These are phyloP conservation scores for Mycena indigotica DNA, from an alignment of 768 basidiomycete genomes.

Conservation along the genomic window DNA sequence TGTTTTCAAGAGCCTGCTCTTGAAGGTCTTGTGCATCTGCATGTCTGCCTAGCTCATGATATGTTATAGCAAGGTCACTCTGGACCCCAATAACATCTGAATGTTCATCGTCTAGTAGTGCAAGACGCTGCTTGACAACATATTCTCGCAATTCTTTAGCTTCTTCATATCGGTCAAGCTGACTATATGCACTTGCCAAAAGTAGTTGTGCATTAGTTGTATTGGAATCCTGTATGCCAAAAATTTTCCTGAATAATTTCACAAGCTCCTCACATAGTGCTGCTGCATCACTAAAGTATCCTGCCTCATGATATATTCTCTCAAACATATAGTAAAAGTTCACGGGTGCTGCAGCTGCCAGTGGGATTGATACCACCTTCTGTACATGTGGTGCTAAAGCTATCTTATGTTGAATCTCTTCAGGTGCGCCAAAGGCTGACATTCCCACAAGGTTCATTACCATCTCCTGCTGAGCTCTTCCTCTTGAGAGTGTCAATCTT, in stretches of 20 bases:
- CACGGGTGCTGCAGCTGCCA: too few relatives aligned
- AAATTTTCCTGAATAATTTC: slow-evolving; percentile 1
- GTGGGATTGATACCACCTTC: neutral
- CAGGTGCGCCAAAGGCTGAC: neutral
- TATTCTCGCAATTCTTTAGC: neutral
- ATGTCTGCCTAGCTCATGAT: too few relatives aligned
- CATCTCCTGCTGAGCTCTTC: neutral
- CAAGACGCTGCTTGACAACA: neutral
- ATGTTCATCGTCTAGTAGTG: neutral
- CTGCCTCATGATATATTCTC: neutral
- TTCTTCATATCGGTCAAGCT: neutral
- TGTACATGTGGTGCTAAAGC: neutral
- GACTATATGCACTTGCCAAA: neutral
- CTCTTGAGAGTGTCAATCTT: neutral
- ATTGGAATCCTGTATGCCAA: slow-evolving; percentile 19
- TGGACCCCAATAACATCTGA: neutral
- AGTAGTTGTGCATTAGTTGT: slow-evolving; percentile 7
- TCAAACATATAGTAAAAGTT: neutral
- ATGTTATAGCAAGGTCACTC: neutral
- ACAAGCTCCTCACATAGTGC: slow-evolving; percentile 12
- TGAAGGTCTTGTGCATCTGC: too few relatives aligned
- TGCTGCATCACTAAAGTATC: slow-evolving; percentile 5
- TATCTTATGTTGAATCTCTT: neutral
- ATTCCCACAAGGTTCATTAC: neutral
- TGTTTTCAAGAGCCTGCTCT: too few relatives aligned